Base-by-base conservation (phyloP, 2,329 filamentous ascomycete genomes). In the Ophiosphaerella korrae region DNA sequence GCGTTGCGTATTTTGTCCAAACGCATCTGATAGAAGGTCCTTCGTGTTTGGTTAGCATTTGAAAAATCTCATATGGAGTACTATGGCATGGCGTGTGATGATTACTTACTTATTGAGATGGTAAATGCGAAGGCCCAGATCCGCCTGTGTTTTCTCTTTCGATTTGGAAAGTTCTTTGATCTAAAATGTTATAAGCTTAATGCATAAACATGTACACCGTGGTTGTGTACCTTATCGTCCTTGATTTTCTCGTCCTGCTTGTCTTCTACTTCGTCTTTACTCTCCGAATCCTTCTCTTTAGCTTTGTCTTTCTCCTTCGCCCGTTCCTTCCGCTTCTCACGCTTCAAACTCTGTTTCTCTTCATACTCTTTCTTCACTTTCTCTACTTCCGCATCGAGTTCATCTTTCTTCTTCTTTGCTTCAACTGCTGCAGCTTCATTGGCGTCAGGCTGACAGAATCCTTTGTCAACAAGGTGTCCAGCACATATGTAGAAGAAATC, bases 401-500 rank as follows among this genome's bases (percentile, higher is more conserved):
- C 78, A 55, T 78, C 78, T 48, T 77, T 65, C 53, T 77, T 66
- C 83, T 72, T 87, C 82, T 66, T 84, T 66, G 53, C 87, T 78
- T 57, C 76, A 5, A 75, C 52, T 16, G 75, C 76, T 7, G 83
- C 87, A 45, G 86, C 83, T 65, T 92, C 88, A 52, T 89, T 80
- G 53, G 88, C 87, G 53, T 90, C 87, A 3, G 85, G 80, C 21
- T 80, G 80, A 67, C 89, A 93, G 72, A 97, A 97, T 35, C 88
- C 85, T 29, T 80, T 80, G 67, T 97, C 94, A 66, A 88, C 90
- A 7, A 97, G 78, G 74, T 99, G 94, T 29, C 82, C 80, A 5
- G 86, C 81, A 64, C 94, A 99, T 38, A 95, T 84, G 71, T 95
- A 97, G 78, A 99, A 97, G 75, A 92, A 95, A 71, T 96, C 92